These are phyloP conservation scores for Rosa multiflora DNA, from an alignment of 306 rosid species.

Conservation along the genomic window DNA sequence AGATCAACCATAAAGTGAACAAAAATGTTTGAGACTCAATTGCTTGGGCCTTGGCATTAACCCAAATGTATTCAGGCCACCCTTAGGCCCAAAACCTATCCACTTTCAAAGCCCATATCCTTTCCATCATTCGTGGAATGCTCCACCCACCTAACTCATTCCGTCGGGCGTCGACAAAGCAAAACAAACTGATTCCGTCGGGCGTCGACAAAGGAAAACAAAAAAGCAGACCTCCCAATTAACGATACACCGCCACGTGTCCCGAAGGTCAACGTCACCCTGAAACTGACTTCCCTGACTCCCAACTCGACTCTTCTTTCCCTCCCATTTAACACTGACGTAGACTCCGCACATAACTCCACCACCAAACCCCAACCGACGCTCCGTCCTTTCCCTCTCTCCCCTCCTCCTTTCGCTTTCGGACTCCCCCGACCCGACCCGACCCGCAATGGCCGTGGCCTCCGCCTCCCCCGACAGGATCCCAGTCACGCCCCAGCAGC, in stretches of 20 bases:
- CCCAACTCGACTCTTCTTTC: not conserved
- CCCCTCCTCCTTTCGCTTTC: not conserved
- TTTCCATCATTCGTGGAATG: too few relatives aligned
- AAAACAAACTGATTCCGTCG: not conserved
- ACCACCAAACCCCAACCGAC: not conserved
- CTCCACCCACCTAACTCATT: not conserved
- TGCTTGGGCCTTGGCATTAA: too few relatives aligned
- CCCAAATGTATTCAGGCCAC: too few relatives aligned
- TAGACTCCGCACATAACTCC: not conserved
- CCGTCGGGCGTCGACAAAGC: not conserved
- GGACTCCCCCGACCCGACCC: not conserved
- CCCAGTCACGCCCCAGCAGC: slow-evolving; percentile 29
- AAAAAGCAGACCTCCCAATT: not conserved
- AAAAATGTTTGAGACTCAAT: too few relatives aligned
- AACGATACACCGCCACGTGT: not conserved
- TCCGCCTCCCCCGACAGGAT: slow-evolving; percentile 24
- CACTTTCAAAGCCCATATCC: too few relatives aligned
- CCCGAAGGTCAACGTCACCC: not conserved
- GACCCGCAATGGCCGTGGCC: slow-evolving; percentile 34
- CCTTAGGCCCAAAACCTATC: too few relatives aligned
- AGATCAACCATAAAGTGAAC: too few relatives aligned
- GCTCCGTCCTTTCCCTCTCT: not conserved
- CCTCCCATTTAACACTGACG: slow-evolving; percentile 4
- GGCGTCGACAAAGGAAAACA: not conserved
- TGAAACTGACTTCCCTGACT: not conserved